Evolutionary conservation across 331 rosid species (phyloP).

Genomic region (Rosa hybrid): DNA sequence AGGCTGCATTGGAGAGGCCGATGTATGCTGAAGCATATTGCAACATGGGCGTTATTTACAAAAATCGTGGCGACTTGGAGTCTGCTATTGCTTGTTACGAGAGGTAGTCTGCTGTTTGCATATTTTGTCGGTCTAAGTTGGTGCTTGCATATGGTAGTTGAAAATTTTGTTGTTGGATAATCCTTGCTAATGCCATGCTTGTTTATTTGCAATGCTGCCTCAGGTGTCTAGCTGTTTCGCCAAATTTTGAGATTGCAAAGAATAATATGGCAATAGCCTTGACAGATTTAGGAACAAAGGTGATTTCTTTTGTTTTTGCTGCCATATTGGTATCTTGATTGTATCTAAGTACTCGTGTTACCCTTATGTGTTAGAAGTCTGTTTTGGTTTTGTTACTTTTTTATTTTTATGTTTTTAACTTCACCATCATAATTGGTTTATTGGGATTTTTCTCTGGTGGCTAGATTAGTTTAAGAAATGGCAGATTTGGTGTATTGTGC

Average conservation of each 20-base stretch:
- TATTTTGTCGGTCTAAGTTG: not conserved
- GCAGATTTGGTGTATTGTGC: not conserved
- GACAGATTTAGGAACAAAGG: conserved; percentile 99
- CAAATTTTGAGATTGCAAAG: conserved; percentile 98
- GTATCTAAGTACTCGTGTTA: not conserved
- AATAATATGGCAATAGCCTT: conserved; percentile 99
- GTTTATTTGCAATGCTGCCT: conserved; percentile 28
- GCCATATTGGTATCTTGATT: conserved; percentile 7
- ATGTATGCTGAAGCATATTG: conserved; percentile 99
- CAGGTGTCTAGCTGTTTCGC: conserved; percentile 98
- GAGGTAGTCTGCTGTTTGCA: conserved; percentile 52
- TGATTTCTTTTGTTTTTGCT: conserved; percentile 20
- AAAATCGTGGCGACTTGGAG: conserved; percentile 95
- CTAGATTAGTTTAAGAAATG: not conserved
- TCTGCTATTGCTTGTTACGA: conserved; percentile 96
- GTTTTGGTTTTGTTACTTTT: conserved; percentile 3
- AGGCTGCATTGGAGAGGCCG: conserved; percentile 96
- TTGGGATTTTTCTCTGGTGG: not conserved
- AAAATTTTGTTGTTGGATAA: not conserved
- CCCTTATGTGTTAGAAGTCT: not conserved
- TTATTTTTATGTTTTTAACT: not conserved
- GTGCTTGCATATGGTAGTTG: conserved; percentile 3
- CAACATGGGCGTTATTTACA: conserved; percentile 96
- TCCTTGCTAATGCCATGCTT: conserved; percentile 4
- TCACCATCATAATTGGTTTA: not conserved